Base-by-base conservation (phyloP, 495 filamentous ascomycete genomes). In the Xylaria palmicola region DNA sequence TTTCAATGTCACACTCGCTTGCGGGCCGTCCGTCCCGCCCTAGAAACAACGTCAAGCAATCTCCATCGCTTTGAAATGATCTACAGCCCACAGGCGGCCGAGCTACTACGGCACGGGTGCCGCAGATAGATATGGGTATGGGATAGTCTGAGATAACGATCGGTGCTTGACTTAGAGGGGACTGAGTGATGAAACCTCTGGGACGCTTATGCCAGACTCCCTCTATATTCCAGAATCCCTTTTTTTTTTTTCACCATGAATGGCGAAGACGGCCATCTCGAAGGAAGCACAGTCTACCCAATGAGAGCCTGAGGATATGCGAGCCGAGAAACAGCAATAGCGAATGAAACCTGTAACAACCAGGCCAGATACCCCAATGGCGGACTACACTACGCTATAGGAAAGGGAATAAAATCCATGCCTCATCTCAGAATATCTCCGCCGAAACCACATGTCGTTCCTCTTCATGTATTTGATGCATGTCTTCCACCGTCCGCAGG, bases 1-100 rank as follows among this genome's bases (percentile, higher is more conserved):
- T 37, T 55, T 36, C 48, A 61, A 40, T 32, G 59, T 61, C 22
- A 13, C 50, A 61, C 29, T 61, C 59, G 59, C 49, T 55, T 61
- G 49, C 59, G 59, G 59, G 47, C 59, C 59, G 59, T 39, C 17
- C 20, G 32, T 48, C 50, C 49, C 50, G 40, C 49, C 6, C 37
- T 30, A 39, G 47, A 26, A 20, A 50, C 20, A 48, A 26, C 40
- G 5, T 48, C 50, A 36, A 47, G 50, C 39, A 60, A 37, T 22
- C 56, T 30, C 47, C 45, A 20, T 51, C n/a, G n/a, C 29, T 34
- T 61, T 39, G 8, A 22, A 54, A 34, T 48, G 59, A 61, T 61
- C 59, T 61, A 61, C 59, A 51, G 47, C 27, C 57, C 41, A 50
- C n/a, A 51, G 39, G 29, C 58, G 22, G 36, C 36, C 48, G 34